Evolutionary conservation across 257 asterid genomes (phyloP).

Genomic region (Anisodus tanguticus): DNA sequence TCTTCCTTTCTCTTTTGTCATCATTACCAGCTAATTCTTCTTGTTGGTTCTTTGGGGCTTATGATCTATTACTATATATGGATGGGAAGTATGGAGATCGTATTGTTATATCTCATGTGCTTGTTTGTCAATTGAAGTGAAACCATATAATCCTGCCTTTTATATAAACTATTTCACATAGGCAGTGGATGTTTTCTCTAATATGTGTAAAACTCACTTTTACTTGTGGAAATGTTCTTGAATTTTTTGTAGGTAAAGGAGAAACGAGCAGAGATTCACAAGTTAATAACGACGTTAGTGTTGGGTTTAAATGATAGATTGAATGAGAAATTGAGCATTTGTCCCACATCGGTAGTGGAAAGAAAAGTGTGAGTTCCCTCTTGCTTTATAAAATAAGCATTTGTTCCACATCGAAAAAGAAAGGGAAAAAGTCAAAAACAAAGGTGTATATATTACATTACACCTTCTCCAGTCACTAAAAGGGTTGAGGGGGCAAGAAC

Average conservation of each 20-base stretch:
- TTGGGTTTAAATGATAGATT: too few species aligned
- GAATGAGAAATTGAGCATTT: too few species aligned
- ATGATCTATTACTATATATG: not conserved
- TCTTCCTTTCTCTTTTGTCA: not conserved
- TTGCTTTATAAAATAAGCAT: too few species aligned
- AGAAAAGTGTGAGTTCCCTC: too few species aligned
- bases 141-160: not conserved
- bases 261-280: conserved; percentile 84
- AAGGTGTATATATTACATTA: too few species aligned
- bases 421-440: too few species aligned
- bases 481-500: too few species aligned
- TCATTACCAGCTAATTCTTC: not conserved
- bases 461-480: too few species aligned
- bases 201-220: not conserved
- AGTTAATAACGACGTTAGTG: conserved; percentile 68
- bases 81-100: not conserved
- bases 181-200: not conserved
- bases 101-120: not conserved
- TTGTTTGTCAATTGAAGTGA: not conserved
- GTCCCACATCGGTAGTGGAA: too few species aligned
- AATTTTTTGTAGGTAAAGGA: conserved; percentile 69
- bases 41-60: not conserved
- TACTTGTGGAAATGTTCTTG: conserved; percentile 26
- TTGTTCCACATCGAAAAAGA: too few species aligned
- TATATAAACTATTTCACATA: not conserved